A percentile compares a stretch with the other conserved stretches of the same genome.
Evolutionary conservation across 2,329 filamentous ascomycete genomes (phyloP).

Genomic region (Cladosporium phlei): DNA sequence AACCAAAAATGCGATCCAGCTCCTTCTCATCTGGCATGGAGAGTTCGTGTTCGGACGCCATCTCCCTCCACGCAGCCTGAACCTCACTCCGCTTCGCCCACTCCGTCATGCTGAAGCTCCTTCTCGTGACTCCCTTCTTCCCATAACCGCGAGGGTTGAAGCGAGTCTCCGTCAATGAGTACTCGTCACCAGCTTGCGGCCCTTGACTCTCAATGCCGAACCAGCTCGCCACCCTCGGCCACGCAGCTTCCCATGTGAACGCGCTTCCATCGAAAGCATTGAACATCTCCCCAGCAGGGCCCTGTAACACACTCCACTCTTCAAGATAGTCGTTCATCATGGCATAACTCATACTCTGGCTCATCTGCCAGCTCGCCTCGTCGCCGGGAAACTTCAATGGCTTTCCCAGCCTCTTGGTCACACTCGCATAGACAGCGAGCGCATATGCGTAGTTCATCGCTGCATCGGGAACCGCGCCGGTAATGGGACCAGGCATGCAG

Average conservation of each 20-base stretch:
- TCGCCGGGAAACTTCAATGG: constrained; percentile 45
- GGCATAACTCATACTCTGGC: constrained; percentile 40
- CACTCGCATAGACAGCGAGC: constrained; percentile 47
- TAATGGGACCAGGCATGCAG: constrained; percentile 45
- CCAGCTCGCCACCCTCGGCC: constrained; percentile 44
- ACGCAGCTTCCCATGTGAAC: constrained; percentile 49
- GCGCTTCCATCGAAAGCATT: constrained; percentile 45
- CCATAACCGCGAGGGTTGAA: constrained; percentile 28
- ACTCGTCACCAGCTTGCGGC: constrained; percentile 23
- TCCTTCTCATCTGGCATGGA: constrained; percentile 32
- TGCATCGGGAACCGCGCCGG: constrained; percentile 47
- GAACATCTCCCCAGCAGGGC: constrained; percentile 43
- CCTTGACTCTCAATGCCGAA: constrained; percentile 36
- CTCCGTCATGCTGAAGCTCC: constrained; percentile 28
- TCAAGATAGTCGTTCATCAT: constrained; percentile 48
- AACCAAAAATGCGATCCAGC: constrained; percentile 45
- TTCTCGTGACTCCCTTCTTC: constrained; percentile 23
- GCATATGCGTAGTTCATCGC: constrained; percentile 49
- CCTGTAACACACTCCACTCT: constrained; percentile 46
- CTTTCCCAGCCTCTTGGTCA: constrained; percentile 39
- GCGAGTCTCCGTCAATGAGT: constrained; percentile 22
- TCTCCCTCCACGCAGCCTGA: constrained; percentile 42
- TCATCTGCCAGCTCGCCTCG: constrained; percentile 42
- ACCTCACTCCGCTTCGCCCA: constrained; percentile 47
- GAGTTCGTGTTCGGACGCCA: constrained; percentile 27